Base-by-base conservation (phyloP, 257 asterid species). In the Fraxinus excelsior region DNA sequence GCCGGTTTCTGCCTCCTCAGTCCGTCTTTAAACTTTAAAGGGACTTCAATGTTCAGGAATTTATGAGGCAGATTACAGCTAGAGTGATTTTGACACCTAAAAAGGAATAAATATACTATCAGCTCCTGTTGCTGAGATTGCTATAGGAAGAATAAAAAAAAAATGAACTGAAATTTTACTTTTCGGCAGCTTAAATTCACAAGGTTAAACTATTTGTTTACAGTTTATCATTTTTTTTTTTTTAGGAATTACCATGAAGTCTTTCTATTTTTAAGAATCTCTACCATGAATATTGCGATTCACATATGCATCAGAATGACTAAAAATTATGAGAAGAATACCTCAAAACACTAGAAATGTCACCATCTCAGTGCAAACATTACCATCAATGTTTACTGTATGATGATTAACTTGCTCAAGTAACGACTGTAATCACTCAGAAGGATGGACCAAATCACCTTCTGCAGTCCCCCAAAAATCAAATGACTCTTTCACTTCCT, bases 311-410 rank as follows among this genome's bases (percentile, higher is more conserved):
- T 80, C 80, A 4, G 71, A 80, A 0, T 64, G 46, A 9, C 72
- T 32, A 16, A 14, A 73, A 23, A 69, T 31, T 67, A 40, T 76
- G 9, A 76, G 65, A 34, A 53, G 18, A 51, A 18, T 89, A 96
- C 98, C 98, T 96, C 99, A 40, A 96, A 93, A 70, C n/a, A 91
- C 97, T 84, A 96, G 85, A 82, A 90, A 79, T 5, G 98, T 96
- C 71, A 96, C 98, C 97, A 93, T 90, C 28, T 88, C 98, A 23
- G 99, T 90, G 90, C 96, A 89, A 69, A 96, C 96, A 75, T 93
- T 93, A 83, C 99, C 97, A 86, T 96, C 99, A 12, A 93, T 80
- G 71, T 96, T 96, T 58, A 93, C 82, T 78, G 68, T 74, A 76
- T 78, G 77, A 46, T 46, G 82, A 77, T 78, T 67, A 71, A 82